These are phyloP conservation scores for Nicotiana attenuata DNA, from an alignment of 257 asterid genomes.

Conservation along the genomic window DNA sequence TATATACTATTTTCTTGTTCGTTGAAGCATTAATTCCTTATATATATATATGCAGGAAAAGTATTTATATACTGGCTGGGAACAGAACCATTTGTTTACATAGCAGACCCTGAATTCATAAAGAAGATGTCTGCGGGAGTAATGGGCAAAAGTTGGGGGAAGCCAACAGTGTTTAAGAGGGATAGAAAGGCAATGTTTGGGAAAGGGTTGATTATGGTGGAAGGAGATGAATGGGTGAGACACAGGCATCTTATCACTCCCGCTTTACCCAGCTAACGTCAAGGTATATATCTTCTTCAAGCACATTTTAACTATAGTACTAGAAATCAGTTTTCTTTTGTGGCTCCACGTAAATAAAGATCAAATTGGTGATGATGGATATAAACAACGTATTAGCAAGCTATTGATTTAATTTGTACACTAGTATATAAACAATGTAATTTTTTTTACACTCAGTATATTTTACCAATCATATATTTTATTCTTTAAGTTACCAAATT, in stretches of 20 bases:
- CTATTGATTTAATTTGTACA: not conserved
- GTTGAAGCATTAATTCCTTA: too few species aligned
- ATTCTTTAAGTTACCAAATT: too few species aligned
- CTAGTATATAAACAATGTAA: not conserved
- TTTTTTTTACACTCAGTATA: not conserved
- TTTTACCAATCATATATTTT: not conserved
- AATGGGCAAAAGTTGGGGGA: constrained; percentile 79
- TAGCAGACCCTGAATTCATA: constrained; percentile 78
- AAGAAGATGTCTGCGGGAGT: constrained; percentile 56
- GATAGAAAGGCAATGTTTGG: constrained; percentile 95
- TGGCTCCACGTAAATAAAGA: not conserved
- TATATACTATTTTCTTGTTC: too few species aligned
- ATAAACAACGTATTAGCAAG: too few species aligned
- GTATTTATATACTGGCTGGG: constrained; percentile 81
- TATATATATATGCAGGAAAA: constrained; percentile 43
- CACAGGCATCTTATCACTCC: constrained; percentile 79
- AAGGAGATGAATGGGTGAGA: constrained; percentile 92
- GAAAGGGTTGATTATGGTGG: constrained; percentile 71
- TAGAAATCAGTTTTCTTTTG: not conserved
- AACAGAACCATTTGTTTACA: constrained; percentile 77
- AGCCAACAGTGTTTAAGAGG: constrained; percentile 66
- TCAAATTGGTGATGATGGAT: not conserved
- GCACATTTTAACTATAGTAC: not conserved
- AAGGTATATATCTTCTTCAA: constrained; percentile 36
- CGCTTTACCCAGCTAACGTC: constrained; percentile 69